Evolutionary conservation across 768 basidiomycete species (phyloP), one percentile per base, ranked within the genome.

Genomic region (Russula dissimulans): DNA sequence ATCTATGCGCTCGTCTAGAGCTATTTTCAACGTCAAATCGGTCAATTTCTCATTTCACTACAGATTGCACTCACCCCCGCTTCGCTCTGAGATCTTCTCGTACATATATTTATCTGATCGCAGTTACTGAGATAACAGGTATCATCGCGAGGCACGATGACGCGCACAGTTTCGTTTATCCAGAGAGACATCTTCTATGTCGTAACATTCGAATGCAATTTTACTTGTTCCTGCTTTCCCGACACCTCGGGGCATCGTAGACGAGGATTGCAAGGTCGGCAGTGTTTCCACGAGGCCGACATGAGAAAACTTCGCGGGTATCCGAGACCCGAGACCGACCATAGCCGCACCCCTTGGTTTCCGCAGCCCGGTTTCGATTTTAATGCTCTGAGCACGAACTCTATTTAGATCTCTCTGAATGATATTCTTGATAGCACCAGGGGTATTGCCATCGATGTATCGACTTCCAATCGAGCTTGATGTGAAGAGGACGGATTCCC

Each of bases 1-100:
- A 64, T 97, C 91, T 68, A 99, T 95, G 58, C 85, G 76, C 59
- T 86, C 83, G 67, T 98, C 95, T 55, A 99, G 81, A 15, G 75
- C 92, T 95, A 67, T 34, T 36, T 7, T 32, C 0, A 51, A 32
- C 36, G 36, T 56, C 15, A 57, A 4, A 38, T 44, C 12, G 15
- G 53, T 22, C 10, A 42, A 3, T 17, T 48, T 3, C 5, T 17
- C 11, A 31, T 38, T 8, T 31, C 31, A 8, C 34, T 12, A 18
- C 56, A 54, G 36, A 53, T 11, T 8, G 45, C 11, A 66, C 71
- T 51, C 65, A 91, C 93, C 85, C 78, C 87, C 87, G 62, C 91
- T 87, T 48, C 94, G 78, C 68, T 90, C 89, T 2, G 83, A 82
- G 29, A 88, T 78, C 73, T 91, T 93, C 71, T 97, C 94, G 68